Evolutionary conservation across 352 stramenopile species (phyloP).

Genomic region (Phytopythium sindhum): DNA sequence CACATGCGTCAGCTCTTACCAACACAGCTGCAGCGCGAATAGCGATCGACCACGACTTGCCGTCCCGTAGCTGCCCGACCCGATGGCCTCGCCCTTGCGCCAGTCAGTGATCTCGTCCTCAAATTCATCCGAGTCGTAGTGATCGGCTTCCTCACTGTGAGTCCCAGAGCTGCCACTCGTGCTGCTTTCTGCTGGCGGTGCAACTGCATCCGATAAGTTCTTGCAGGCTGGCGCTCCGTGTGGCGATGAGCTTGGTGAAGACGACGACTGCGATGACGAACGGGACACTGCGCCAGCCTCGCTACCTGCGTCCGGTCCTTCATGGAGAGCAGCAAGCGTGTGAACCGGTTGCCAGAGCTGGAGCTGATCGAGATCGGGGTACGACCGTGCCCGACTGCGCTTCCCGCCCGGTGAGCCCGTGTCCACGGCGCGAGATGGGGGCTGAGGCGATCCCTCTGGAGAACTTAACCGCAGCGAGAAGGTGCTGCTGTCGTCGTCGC

Average conservation of each 20-base stretch:
- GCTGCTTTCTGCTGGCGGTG: background rate
- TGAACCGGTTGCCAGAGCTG: background rate
- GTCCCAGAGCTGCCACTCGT: background rate
- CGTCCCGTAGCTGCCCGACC: constrained; percentile 64
- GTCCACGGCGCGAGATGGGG: background rate
- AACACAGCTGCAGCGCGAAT: no score
- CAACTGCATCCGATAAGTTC: background rate
- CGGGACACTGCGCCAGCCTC: background rate
- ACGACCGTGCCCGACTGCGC: constrained; percentile 12
- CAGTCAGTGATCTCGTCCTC: constrained; percentile 51
- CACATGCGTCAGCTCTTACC: background rate
- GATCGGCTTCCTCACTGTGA: constrained; percentile 11
- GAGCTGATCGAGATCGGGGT: constrained; percentile 9
- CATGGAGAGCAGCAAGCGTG: constrained; percentile 8
- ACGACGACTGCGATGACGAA: background rate
- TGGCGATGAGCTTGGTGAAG: background rate
- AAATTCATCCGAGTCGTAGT: constrained; percentile 43
- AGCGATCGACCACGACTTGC: constrained; percentile 12
- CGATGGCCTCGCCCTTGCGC: constrained; percentile 54
- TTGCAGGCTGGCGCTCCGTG: background rate
- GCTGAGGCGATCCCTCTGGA: background rate
- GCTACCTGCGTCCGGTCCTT: background rate
- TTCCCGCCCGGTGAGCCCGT: background rate
- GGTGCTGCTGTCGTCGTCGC: constrained; percentile 8
- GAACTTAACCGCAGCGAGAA: constrained; percentile 13